phyloP scores from a whole-genome alignment of 1,284 basidiomycete species.

The Xanthoconium separans region DNA sequence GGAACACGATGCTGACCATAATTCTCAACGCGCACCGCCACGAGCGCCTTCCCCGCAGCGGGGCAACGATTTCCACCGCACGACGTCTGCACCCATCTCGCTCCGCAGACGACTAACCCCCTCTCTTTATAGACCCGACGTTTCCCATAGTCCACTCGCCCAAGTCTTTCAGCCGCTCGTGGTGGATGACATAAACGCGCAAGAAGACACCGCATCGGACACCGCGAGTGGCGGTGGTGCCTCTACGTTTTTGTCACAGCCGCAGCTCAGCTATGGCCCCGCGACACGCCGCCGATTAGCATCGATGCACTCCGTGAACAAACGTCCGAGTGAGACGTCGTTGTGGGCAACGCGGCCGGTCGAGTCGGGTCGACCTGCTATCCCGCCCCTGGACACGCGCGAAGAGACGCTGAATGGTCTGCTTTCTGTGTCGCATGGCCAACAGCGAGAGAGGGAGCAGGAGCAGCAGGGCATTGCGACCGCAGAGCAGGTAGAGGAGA shows the following conservation, averaged over 20 bases:
- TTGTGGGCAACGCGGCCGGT: slow-evolving; percentile 2
- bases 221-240: slow-evolving; percentile 10
- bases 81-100: slow-evolving; percentile 22
- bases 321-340: slow-evolving; percentile 17
- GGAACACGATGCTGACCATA: slow-evolving; percentile 11
- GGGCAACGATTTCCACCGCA: slow-evolving; percentile 11
- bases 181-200: slow-evolving; percentile 45
- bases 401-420: slow-evolving; percentile 19
- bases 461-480: slow-evolving; percentile 31
- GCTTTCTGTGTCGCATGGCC: slow-evolving; percentile 36
- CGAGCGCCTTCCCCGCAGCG: slow-evolving; percentile 14
- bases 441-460: slow-evolving; percentile 10
- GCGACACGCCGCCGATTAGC: slow-evolving; percentile 55
- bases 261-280: slow-evolving; percentile 52
- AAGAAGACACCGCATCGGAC: slow-evolving; percentile 34
- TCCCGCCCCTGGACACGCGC: slow-evolving; percentile 22
- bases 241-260: slow-evolving; percentile 10
- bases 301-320: slow-evolving; percentile 39
- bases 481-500: slow-evolving; percentile 43
- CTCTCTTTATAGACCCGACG: slow-evolving; percentile 42
- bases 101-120: slow-evolving; percentile 50
- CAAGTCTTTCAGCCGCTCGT: slow-evolving; percentile 70
- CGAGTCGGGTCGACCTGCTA: slow-evolving; percentile 24
- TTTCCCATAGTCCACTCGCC: slow-evolving; percentile 56
- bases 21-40: not conserved